phyloP scores from a whole-genome alignment of 148 eudicot genomes.

The Vaccinium macrocarpon region DNA sequence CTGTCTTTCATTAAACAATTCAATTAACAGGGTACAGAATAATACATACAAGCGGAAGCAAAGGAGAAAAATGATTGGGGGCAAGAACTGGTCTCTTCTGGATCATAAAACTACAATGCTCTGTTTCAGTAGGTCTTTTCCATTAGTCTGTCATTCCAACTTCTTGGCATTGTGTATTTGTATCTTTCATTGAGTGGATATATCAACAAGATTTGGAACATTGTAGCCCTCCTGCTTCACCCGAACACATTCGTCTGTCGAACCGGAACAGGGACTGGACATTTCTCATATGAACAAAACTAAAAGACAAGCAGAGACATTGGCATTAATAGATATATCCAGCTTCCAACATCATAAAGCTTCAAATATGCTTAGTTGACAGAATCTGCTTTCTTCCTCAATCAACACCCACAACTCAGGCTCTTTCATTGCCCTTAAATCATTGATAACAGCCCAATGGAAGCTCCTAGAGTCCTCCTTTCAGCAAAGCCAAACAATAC shows the following conservation, averaged over 20 bases:
- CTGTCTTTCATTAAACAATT: not conserved
- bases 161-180: not conserved
- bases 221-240: slow-evolving; percentile 3
- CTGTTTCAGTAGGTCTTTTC: slow-evolving; percentile 12
- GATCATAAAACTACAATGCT: not conserved
- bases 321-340: slow-evolving; percentile 8
- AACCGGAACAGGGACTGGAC: not conserved
- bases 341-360: slow-evolving; percentile 8
- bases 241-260: not conserved
- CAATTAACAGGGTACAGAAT: not conserved
- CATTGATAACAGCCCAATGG: not conserved
- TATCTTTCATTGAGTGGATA: not conserved
- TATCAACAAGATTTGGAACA: not conserved
- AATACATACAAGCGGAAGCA: not conserved
- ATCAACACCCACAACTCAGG: not conserved
- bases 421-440: not conserved
- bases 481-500: not conserved
- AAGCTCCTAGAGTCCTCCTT: not conserved
- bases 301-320: not conserved
- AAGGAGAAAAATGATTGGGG: not conserved
- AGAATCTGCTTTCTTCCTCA: slow-evolving; percentile 11
- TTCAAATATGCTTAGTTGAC: not conserved
- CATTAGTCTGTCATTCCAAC: not conserved
- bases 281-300: not conserved
- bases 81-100: not conserved